A percentile compares a stretch with the other conserved stretches of the same genome.
Evolutionary conservation across 148 eudicot species (phyloP).

Genomic region (Euryodendron excelsum): DNA sequence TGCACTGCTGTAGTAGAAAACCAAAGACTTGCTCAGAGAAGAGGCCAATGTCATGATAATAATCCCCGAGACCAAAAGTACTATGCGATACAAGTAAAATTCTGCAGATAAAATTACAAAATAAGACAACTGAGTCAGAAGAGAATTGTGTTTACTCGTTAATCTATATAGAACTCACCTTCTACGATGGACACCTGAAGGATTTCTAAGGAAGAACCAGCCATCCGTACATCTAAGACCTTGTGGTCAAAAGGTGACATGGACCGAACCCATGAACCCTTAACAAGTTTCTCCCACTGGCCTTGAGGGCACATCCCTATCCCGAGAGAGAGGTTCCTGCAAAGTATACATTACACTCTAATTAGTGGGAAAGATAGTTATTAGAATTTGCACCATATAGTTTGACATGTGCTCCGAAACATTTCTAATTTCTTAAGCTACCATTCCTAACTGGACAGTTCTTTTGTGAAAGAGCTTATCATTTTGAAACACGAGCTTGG

Average conservation of each 20-base stretch:
- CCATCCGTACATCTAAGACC: conserved; percentile 61
- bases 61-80: conserved; percentile 65
- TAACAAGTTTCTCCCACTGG: conserved; percentile 71
- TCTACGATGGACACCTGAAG: conserved; percentile 56
- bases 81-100: conserved; percentile 53
- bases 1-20: conserved; percentile 88
- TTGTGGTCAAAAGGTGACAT: conserved; percentile 94
- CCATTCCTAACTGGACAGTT: background rate
- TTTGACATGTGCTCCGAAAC: background rate
- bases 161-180: conserved; percentile 45
- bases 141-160: background rate
- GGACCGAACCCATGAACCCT: conserved; percentile 66
- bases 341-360: conserved; percentile 4
- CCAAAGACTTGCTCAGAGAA: conserved; percentile 69
- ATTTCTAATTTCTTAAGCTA: background rate
- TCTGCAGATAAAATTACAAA: conserved; percentile 47
- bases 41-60: conserved; percentile 58
- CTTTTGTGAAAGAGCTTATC: background rate
- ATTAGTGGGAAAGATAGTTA: background rate
- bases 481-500: background rate
- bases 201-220: conserved; percentile 45
- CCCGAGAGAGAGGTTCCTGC: conserved; percentile 75
- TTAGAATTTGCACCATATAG: background rate
- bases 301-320: conserved; percentile 84
- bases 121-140: background rate